Conservation (phyloP, 1,139 yeast genomes). For the Suhomyces taliae region DNA sequence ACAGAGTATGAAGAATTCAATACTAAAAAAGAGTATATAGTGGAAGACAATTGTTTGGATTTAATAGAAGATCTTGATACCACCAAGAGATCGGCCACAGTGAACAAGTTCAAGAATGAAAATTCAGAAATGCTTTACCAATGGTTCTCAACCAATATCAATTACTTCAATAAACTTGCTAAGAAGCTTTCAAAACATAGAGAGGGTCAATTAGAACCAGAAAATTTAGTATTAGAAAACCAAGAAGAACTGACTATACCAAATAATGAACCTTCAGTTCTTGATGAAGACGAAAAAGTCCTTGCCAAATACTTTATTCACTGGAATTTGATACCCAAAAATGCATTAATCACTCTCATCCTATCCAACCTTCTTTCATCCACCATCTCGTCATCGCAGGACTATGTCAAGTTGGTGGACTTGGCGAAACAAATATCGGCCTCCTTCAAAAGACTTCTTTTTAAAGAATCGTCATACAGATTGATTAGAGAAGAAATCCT, state of each 20-base stretch:
- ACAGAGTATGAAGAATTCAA: slow-evolving; percentile 25
- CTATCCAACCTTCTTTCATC: slow-evolving; percentile 22
- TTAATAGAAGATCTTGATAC: slow-evolving; percentile 16
- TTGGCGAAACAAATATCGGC: slow-evolving; percentile 16
- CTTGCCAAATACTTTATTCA: slow-evolving; percentile 18
- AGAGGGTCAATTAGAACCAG: not conserved
- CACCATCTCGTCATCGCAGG: slow-evolving; percentile 19
- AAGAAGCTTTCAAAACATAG: slow-evolving; percentile 2
- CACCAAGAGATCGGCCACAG: slow-evolving; percentile 5
- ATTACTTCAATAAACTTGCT: slow-evolving; percentile 6
- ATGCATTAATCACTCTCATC: slow-evolving; percentile 21
- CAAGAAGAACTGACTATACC: not conserved
- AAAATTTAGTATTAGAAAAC: not conserved
- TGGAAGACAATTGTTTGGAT: slow-evolving; percentile 26
- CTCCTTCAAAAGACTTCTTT: slow-evolving; percentile 17
- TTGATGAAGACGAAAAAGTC: slow-evolving; percentile 14
- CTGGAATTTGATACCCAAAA: slow-evolving; percentile 20
- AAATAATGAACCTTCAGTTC: not conserved
- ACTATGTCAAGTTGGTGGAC: slow-evolving; percentile 18
- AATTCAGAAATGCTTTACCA: slow-evolving; percentile 12
- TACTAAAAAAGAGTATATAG: slow-evolving; percentile 23
- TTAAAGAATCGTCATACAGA: slow-evolving; percentile 12
- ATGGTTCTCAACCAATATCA: slow-evolving; percentile 16
- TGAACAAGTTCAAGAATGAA: slow-evolving; percentile 9
- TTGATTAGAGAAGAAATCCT: slow-evolving; percentile 12